Conservation (phyloP, 2,329 filamentous ascomycete species). For the Colletotrichum orbiculare region DNA sequence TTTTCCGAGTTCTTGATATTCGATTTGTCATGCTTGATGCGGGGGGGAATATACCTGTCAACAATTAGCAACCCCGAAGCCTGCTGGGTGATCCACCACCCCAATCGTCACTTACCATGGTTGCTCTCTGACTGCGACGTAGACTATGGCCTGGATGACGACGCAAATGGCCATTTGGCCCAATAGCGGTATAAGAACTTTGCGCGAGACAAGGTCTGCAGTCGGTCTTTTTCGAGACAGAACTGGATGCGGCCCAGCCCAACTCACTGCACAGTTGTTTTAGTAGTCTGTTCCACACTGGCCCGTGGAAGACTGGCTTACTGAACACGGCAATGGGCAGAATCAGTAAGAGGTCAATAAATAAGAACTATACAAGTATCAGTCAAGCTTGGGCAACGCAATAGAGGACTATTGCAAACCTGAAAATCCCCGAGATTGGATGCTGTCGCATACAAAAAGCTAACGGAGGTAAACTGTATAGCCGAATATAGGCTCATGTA, state of each 20-base stretch:
- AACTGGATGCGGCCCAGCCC: conserved; percentile 84
- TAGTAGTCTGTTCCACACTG: background rate
- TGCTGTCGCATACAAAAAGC: conserved; percentile 92
- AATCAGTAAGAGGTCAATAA: conserved; percentile 93
- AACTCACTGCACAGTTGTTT: conserved; percentile 74
- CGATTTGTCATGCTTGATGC: conserved; percentile 79
- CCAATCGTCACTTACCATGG: conserved; percentile 69
- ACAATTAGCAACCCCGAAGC: conserved; percentile 34
- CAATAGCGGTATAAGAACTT: conserved; percentile 88
- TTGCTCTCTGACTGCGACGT: conserved; percentile 79
- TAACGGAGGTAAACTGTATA: conserved; percentile 98
- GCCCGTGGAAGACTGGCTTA: conserved; percentile 49
- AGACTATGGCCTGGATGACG: conserved; percentile 78
- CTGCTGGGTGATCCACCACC: background rate
- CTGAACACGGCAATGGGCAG: conserved; percentile 96
- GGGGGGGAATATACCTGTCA: conserved; percentile 79
- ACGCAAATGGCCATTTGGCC: conserved; percentile 90
- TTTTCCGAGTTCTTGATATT: conserved; percentile 95
- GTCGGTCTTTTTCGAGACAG: conserved; percentile 89
- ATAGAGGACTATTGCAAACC: conserved; percentile 48
- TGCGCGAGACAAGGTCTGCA: conserved; percentile 89
- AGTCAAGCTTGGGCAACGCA: background rate
- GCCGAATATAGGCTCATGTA: conserved; percentile 99
- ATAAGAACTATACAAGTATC: conserved; percentile 74
- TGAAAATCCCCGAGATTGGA: conserved; percentile 98